Conservation (phyloP, 169 alveolate genomes). For the Miamiensis avidus region DNA sequence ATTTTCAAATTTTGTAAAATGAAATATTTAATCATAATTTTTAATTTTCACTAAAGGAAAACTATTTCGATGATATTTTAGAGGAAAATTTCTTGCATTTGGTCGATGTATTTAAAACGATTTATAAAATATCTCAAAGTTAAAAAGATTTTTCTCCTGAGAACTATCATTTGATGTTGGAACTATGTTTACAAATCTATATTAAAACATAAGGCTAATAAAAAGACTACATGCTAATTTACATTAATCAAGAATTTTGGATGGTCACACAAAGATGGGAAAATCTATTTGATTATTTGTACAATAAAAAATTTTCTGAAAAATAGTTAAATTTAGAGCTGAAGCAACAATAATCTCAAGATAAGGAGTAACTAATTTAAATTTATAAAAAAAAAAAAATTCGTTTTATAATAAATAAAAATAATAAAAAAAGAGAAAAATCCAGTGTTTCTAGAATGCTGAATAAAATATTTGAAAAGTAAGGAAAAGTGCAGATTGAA, state of each 20-base stretch:
- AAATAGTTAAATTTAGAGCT: slow-evolving; percentile 1
- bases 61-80: background rate
- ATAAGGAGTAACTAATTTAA: too few relatives aligned
- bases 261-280: slow-evolving; percentile 9
- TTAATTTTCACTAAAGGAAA: too few relatives aligned
- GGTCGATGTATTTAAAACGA: background rate
- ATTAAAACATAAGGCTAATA: background rate
- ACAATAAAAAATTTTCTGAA: background rate
- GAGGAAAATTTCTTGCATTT: background rate
- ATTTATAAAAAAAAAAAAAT: too few relatives aligned
- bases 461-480: too few relatives aligned
- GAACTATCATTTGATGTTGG: background rate
- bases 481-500: slow-evolving; percentile 6
- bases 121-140: background rate
- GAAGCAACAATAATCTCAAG: background rate
- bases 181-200: background rate
- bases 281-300: slow-evolving; percentile 10
- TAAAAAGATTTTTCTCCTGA: background rate
- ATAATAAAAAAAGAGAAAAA: too few relatives aligned
- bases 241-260: background rate
- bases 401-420: too few relatives aligned
- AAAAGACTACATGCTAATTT: background rate
- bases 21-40: too few relatives aligned
- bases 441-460: too few relatives aligned
- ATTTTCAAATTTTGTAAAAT: too few relatives aligned